Conservation (phyloP, 805 yeast species). For the Yamadazyma sp. region DNA sequence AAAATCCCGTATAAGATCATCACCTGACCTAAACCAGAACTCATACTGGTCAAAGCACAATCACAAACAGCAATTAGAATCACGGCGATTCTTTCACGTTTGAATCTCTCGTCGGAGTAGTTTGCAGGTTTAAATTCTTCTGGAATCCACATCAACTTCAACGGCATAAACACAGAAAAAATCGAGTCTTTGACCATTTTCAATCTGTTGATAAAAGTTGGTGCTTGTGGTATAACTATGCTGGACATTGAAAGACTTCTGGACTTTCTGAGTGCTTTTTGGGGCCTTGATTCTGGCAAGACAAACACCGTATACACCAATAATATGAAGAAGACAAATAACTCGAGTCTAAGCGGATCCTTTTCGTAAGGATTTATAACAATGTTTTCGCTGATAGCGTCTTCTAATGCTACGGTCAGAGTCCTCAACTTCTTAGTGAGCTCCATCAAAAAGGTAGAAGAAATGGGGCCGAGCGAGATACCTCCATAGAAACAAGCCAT, state of each 20-base stretch:
- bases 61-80: conserved; percentile 52
- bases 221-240: not conserved
- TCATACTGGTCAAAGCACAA: conserved; percentile 30
- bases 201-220: not conserved
- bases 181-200: not conserved
- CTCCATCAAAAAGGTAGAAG: conserved; percentile 42
- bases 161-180: conserved; percentile 41
- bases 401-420: not conserved
- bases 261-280: conserved; percentile 51
- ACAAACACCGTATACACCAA: conserved; percentile 28
- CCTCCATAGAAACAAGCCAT: conserved; percentile 62
- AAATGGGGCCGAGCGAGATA: conserved; percentile 62
- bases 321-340: conserved; percentile 35
- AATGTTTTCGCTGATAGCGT: not conserved
- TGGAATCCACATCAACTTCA: conserved; percentile 56
- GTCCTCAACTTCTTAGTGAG: conserved; percentile 8
- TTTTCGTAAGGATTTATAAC: conserved; percentile 26
- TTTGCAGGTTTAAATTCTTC: conserved; percentile 26
- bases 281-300: conserved; percentile 66
- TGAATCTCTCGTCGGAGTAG: conserved; percentile 17
- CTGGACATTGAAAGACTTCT: conserved; percentile 33
- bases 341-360: conserved; percentile 30
- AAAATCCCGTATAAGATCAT: conserved; percentile 54
- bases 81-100: conserved; percentile 35
- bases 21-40: conserved; percentile 26